Base-by-base conservation (phyloP, 768 basidiomycete species). In the Panaeolus cyanescens region DNA sequence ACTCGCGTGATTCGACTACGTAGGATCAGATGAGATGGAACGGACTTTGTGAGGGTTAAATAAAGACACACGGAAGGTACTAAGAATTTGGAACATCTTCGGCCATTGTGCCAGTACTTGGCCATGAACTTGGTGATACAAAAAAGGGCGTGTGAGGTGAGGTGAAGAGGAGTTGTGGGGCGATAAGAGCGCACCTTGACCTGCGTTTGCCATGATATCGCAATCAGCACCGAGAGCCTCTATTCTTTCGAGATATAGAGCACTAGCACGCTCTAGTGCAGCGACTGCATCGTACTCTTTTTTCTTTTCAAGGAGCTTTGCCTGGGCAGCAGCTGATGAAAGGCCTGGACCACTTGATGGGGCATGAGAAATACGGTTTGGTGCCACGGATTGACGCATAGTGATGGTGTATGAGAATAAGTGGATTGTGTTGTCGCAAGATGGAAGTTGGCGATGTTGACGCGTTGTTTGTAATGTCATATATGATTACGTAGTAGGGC, bases 41-140 rank as follows among this genome's bases (percentile, higher is more conserved):
- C 19, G 12, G 15, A 57, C n/a, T 13, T 25, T 5, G 39, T 25
- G 31, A 34, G 6, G 19, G 55, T 12, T 9, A n/a, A 33, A 32
- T 42, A 30, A 60, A n/a, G 8, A 79, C 88, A 67, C 66, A 92
- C 91, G 67, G 70, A 91, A 92, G 61, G 87, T 76, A 59, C 75
- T 83, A 54, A 93, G 75, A 56, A 91, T 91, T 65, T 86, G 83
- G 67, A 93, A 92, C 91, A 93, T 93, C 70, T 84, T 85, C 9
- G 90, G 88, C 91, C 90, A 92, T 63, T 92, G 90, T 60, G 85
- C 85, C 25, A 91, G 81, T 4, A 92, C 90, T 69, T 91, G 84
- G 9, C 91, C 91, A 63, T 89, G 88, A 32, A 89, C 91, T 92
- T 55, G 20, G 53, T 31, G 22, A 54, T 34, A 17, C 9, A 55